Conservation (phyloP, 1,284 basidiomycete genomes). For the Amylostereum chailletii region DNA sequence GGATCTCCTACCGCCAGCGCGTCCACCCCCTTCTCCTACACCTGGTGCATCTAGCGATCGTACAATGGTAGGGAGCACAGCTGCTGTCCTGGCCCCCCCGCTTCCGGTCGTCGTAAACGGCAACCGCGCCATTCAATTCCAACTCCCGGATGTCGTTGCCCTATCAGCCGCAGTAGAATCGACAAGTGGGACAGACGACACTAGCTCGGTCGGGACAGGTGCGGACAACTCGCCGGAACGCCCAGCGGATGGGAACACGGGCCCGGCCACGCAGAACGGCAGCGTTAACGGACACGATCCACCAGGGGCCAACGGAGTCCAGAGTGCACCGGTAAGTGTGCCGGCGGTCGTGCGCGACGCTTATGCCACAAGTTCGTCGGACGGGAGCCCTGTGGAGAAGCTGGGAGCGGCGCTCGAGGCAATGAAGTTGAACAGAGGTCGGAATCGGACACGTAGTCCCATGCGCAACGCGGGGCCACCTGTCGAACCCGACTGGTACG, state of each 20-base stretch:
- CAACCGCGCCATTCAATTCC: neutral
- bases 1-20: neutral
- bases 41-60: neutral
- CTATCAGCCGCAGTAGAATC: no score
- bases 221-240: neutral
- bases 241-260: neutral
- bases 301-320: neutral
- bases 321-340: slow-evolving; percentile 20
- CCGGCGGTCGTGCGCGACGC: slow-evolving; percentile 21
- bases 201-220: neutral
- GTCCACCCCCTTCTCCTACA: neutral
- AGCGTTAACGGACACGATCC: slow-evolving; percentile 14
- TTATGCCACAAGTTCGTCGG: slow-evolving; percentile 37
- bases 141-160: neutral
- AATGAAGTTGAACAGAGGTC: slow-evolving; percentile 34
- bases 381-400: slow-evolving; percentile 37
- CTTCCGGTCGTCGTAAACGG: neutral
- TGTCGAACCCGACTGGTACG: slow-evolving; percentile 35
- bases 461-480: slow-evolving; percentile 39
- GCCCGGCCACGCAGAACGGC: slow-evolving; percentile 30
- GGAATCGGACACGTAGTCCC: slow-evolving; percentile 46
- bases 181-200: neutral
- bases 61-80: neutral
- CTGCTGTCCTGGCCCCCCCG: neutral
- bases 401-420: slow-evolving; percentile 26